These are phyloP conservation scores for Phytophthora palmivora DNA, from an alignment of 352 stramenopile species.

Conservation along the genomic window DNA sequence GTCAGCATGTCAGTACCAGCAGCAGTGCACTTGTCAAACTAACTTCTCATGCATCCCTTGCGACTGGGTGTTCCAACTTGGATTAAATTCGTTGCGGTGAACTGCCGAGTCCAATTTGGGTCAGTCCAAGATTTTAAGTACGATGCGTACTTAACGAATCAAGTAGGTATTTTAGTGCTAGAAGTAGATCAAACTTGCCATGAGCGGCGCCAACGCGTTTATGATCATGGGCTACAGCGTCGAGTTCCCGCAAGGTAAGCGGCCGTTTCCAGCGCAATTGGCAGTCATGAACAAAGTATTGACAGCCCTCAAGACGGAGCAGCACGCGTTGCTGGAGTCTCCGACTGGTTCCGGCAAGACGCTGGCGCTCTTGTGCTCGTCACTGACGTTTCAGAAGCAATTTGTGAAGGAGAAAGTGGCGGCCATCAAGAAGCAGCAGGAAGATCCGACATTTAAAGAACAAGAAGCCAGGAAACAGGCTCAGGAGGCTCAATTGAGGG, in stretches of 20 bases:
- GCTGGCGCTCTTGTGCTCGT: slow-evolving; percentile 83
- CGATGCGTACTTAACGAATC: too few species aligned
- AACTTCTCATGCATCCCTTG: too few species aligned
- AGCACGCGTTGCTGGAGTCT: slow-evolving; percentile 88
- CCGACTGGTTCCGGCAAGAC: slow-evolving; percentile 89
- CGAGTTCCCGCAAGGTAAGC: slow-evolving; percentile 79
- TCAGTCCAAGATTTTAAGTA: too few species aligned
- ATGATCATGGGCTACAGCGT: slow-evolving; percentile 90
- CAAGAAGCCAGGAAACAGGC: slow-evolving; percentile 29
- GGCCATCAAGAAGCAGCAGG: slow-evolving; percentile 9
- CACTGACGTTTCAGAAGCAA: slow-evolving; percentile 81
- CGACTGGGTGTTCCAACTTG: too few species aligned
- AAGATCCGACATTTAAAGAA: slow-evolving; percentile 7
- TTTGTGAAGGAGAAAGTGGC: slow-evolving; percentile 49
- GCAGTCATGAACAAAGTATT: slow-evolving; percentile 91
- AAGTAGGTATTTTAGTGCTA: too few species aligned
- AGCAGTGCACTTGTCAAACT: too few species aligned
- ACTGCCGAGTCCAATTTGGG: too few species aligned
- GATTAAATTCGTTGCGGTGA: too few species aligned
- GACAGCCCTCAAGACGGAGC: slow-evolving; percentile 74
- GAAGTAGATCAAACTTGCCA: too few species aligned
- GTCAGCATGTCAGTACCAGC: too few species aligned
- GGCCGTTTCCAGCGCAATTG: slow-evolving; percentile 85
- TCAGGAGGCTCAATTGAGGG: slow-evolving; percentile 22
- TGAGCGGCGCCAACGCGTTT: slow-evolving; percentile 27